Conservation (phyloP, 208 protist species). For the Trypanosoma brucei region DNA sequence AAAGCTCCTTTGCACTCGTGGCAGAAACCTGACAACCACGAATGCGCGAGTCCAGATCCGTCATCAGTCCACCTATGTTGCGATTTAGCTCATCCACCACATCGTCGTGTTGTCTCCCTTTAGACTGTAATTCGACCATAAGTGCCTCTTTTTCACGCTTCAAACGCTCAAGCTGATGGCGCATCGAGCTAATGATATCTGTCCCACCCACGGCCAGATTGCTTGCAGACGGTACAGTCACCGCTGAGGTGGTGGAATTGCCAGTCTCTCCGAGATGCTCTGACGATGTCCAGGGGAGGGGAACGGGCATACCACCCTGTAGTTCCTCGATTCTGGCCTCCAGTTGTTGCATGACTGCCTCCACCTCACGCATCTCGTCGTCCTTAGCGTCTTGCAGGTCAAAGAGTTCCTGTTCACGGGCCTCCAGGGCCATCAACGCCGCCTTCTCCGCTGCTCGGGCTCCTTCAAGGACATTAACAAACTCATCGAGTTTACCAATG, state of each 20-base stretch:
- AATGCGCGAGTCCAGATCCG: constrained; percentile 36
- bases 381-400: constrained; percentile 25
- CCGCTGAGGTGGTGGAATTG: not conserved
- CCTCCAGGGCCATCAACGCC: constrained; percentile 30
- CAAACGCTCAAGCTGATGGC: constrained; percentile 47
- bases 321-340: constrained; percentile 5
- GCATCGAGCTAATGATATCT: constrained; percentile 19
- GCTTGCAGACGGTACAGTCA: not conserved
- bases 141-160: constrained; percentile 68
- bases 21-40: constrained; percentile 43
- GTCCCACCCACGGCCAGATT: constrained; percentile 4
- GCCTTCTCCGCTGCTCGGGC: constrained; percentile 45
- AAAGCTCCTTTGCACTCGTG: constrained; percentile 30
- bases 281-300: not conserved
- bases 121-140: constrained; percentile 32
- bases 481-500: constrained; percentile 63
- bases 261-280: not conserved
- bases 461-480: constrained; percentile 49
- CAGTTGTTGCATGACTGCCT: constrained; percentile 15
- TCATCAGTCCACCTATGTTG: constrained; percentile 40
- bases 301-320: constrained; percentile 1
- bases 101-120: constrained; percentile 25
- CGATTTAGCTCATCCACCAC: constrained; percentile 33
- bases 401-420: constrained; percentile 35
- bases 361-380: constrained; percentile 25